phyloP scores from a whole-genome alignment of 1,284 basidiomycete genomes.

The Gymnopus androsaceus region DNA sequence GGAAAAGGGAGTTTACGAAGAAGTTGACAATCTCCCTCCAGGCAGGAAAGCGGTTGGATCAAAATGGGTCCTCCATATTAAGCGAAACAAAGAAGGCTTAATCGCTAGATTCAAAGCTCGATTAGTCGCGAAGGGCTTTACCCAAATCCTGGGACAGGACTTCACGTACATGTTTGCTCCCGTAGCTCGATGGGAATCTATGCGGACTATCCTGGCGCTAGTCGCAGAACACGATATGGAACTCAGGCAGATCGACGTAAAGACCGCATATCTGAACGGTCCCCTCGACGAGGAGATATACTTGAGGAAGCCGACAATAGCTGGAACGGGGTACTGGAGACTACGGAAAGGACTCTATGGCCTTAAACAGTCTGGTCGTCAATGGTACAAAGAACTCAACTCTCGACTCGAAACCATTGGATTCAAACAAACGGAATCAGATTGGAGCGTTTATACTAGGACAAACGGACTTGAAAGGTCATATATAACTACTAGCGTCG shows the following conservation, averaged over 20 bases:
- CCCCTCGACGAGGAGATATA: conserved; percentile 23
- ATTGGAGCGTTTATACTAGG: conserved; percentile 24
- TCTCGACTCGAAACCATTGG: conserved; percentile 7
- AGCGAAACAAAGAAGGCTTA: conserved; percentile 33
- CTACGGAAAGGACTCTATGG: conserved; percentile 3
- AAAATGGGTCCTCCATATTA: too few relatives aligned
- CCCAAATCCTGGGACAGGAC: too few relatives aligned
- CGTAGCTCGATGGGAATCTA: too few relatives aligned
- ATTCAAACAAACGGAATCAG: conserved; percentile 19
- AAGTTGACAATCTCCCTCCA: conserved; percentile 10
- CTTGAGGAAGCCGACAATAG: conserved; percentile 27
- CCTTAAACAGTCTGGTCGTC: conserved; percentile 1
- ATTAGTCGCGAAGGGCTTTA: conserved; percentile 41
- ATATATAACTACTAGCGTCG: conserved; percentile 20
- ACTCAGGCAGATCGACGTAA: conserved; percentile 32
- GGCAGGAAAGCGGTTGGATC: conserved; percentile 18
- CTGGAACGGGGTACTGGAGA: conserved; percentile 20
- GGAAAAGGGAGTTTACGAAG: conserved; percentile 15
- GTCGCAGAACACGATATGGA: conserved; percentile 28
- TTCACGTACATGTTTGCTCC: too few relatives aligned
- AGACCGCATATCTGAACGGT: conserved; percentile 36
- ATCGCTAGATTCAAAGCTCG: conserved; percentile 36
- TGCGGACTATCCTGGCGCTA: conserved; percentile 36
- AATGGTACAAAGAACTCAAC: conserved; percentile 11
- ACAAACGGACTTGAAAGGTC: conserved; percentile 14